Percentiles rank a stretch among this genome's conserved stretches.
Conservation (phyloP, 768 basidiomycete genomes). For the Russula dissimulans region DNA sequence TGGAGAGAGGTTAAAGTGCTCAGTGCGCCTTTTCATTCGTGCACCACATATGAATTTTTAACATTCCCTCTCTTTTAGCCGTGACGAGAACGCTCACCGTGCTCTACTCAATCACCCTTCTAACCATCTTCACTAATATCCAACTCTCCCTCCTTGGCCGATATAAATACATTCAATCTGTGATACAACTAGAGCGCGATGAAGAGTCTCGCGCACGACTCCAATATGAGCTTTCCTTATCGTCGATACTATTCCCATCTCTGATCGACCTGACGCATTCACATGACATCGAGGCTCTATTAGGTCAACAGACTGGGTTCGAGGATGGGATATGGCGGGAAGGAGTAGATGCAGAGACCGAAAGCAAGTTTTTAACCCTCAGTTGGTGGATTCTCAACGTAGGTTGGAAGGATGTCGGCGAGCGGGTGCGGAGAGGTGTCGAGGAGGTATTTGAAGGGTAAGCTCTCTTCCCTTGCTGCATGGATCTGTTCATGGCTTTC, state of each 20-base stretch:
- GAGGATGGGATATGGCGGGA: slow-evolving; percentile 22
- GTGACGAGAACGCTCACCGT: slow-evolving; percentile 83
- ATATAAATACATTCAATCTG: slow-evolving; percentile 63
- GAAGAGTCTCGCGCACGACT: slow-evolving; percentile 42
- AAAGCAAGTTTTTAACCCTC: slow-evolving; percentile 73
- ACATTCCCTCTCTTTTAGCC: slow-evolving; percentile 36
- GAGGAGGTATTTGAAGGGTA: slow-evolving; percentile 81
- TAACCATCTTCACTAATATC: slow-evolving; percentile 76
- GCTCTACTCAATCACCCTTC: slow-evolving; percentile 76
- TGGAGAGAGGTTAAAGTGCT: slow-evolving; percentile 93
- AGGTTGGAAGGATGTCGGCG: slow-evolving; percentile 80
- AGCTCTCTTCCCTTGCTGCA: slow-evolving; percentile 22
- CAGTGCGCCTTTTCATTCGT: slow-evolving; percentile 36
- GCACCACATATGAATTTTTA: background rate
- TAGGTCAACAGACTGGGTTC: slow-evolving; percentile 24
- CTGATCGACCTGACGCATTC: slow-evolving; percentile 18
- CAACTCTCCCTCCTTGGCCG: slow-evolving; percentile 84
- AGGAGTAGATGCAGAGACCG: slow-evolving; percentile 51
- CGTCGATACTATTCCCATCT: slow-evolving; percentile 29
- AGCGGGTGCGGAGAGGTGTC: slow-evolving; percentile 62
- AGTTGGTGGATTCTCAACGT: slow-evolving; percentile 92
- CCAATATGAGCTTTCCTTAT: slow-evolving; percentile 33
- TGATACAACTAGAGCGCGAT: slow-evolving; percentile 51
- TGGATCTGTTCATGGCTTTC: background rate
- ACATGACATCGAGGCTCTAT: slow-evolving; percentile 24